phyloP scores from a whole-genome alignment of 164 flowering plant species.

The Stephania yunnanensis region DNA sequence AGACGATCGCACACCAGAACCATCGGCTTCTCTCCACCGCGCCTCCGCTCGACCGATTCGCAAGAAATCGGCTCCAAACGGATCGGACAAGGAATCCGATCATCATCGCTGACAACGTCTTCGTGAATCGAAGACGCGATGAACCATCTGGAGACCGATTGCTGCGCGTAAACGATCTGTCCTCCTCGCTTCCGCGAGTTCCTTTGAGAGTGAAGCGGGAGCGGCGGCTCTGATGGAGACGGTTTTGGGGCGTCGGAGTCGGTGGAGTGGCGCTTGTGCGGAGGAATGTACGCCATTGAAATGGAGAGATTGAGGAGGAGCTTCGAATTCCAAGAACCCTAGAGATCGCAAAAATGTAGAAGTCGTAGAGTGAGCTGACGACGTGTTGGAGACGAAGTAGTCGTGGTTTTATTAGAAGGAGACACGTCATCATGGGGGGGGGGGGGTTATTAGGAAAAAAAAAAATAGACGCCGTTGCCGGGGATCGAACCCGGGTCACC shows the following conservation, averaged over 20 bases:
- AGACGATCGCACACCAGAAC: constrained; percentile 17
- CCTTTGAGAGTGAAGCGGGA: constrained; percentile 18
- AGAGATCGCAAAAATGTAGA: background rate
- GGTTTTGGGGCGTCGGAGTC: constrained; percentile 18
- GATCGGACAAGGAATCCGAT: constrained; percentile 21
- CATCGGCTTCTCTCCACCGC: constrained; percentile 27
- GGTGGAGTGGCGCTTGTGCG: constrained; percentile 38
- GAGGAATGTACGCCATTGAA: constrained; percentile 54
- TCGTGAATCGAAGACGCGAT: constrained; percentile 19
- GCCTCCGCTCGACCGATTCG: constrained; percentile 23
- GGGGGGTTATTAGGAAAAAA: background rate
- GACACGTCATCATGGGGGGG: background rate
- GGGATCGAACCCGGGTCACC: constrained; percentile 44
- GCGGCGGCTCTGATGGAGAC: constrained; percentile 19
- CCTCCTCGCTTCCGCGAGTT: constrained; percentile 12
- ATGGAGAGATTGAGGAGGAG: background rate
- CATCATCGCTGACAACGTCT: constrained; percentile 18
- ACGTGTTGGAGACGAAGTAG: background rate
- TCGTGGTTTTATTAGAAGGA: background rate
- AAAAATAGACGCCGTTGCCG: constrained; percentile 29
- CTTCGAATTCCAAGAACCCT: background rate
- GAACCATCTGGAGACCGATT: constrained; percentile 28
- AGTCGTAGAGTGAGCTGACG: background rate
- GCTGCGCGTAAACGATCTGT: constrained; percentile 24
- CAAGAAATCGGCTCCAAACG: constrained; percentile 29